A percentile compares a stretch with the other conserved stretches of the same genome.
phyloP scores from a whole-genome alignment of 2,329 filamentous ascomycete species.

The Diplodia corticola region DNA sequence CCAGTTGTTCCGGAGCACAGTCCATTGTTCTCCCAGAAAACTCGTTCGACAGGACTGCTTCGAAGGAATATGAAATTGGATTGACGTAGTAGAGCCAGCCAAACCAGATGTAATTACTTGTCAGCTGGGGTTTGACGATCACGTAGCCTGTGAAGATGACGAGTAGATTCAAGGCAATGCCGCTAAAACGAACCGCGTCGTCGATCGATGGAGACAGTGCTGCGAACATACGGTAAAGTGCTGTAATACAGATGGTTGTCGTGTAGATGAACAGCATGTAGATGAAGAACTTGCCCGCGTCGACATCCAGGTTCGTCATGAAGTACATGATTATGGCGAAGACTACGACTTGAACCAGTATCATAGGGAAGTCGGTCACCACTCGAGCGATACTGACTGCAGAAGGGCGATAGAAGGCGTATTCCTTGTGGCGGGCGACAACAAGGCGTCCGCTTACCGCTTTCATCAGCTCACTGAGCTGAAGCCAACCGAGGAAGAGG shows the following conservation, averaged over 20 bases:
- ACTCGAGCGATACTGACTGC: slow-evolving; percentile 64
- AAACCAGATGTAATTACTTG: slow-evolving; percentile 64
- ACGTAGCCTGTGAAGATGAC: slow-evolving; percentile 67
- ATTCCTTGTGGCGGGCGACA: slow-evolving; percentile 66
- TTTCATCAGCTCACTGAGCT: slow-evolving; percentile 75
- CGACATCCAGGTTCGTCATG: slow-evolving; percentile 59
- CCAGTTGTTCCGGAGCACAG: slow-evolving; percentile 60
- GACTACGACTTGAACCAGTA: slow-evolving; percentile 59
- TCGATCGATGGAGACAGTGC: slow-evolving; percentile 64
- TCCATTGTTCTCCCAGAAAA: slow-evolving; percentile 58
- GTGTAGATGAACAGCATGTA: slow-evolving; percentile 65
- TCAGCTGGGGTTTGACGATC: slow-evolving; percentile 64
- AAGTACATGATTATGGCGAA: slow-evolving; percentile 67
- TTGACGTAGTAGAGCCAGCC: slow-evolving; percentile 52
- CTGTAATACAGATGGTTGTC: slow-evolving; percentile 62
- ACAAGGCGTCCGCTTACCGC: slow-evolving; percentile 71
- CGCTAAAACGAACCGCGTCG: slow-evolving; percentile 65
- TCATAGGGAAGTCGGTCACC: slow-evolving; percentile 62
- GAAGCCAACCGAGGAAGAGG: slow-evolving; percentile 68
- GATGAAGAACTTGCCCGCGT: slow-evolving; percentile 65
- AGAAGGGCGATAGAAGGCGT: slow-evolving; percentile 69
- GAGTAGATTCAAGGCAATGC: slow-evolving; percentile 62
- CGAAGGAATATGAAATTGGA: slow-evolving; percentile 62
- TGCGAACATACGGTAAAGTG: slow-evolving; percentile 67
- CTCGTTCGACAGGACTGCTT: slow-evolving; percentile 68